These are phyloP conservation scores for Pestalotiopsis sp. DNA, from an alignment of 2,329 filamentous ascomycete species.

Conservation along the genomic window DNA sequence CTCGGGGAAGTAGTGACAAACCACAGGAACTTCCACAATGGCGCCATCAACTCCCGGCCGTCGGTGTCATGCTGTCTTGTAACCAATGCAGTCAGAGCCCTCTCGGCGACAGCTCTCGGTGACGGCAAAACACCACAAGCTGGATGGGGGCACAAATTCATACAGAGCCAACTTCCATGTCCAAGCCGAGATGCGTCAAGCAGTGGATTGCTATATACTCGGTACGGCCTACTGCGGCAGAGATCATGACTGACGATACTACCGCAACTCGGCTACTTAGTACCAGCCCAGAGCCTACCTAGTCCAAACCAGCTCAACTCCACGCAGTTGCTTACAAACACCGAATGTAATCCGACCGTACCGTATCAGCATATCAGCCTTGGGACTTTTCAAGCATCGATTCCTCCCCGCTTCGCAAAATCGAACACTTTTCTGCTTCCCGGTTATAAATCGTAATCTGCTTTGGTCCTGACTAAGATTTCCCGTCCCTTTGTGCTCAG, in stretches of 20 bases:
- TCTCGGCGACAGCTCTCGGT: background rate
- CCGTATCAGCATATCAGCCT: background rate
- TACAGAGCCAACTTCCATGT: background rate
- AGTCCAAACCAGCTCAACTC: background rate
- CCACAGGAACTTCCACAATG: background rate
- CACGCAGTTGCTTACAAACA: conserved; percentile 11
- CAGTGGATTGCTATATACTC: background rate
- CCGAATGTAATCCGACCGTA: background rate
- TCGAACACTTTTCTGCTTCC: background rate
- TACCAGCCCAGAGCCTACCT: background rate
- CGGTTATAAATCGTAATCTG: background rate
- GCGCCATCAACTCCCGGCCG: background rate
- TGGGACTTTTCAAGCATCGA: background rate
- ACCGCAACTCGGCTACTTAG: conserved; percentile 2
- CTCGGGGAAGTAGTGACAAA: background rate
- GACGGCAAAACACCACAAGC: background rate
- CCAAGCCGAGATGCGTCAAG: background rate
- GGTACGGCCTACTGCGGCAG: too few relatives aligned
- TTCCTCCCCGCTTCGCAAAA: background rate
- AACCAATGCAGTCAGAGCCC: background rate
- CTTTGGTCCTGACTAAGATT: background rate
- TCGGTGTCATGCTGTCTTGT: background rate
- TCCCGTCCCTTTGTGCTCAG: background rate
- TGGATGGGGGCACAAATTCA: too few relatives aligned
- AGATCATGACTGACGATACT: background rate